Evolutionary conservation across 2,329 filamentous ascomycete species (phyloP), one percentile per base, ranked within the genome.

Genomic region (Bipolaris sorokiniana): DNA sequence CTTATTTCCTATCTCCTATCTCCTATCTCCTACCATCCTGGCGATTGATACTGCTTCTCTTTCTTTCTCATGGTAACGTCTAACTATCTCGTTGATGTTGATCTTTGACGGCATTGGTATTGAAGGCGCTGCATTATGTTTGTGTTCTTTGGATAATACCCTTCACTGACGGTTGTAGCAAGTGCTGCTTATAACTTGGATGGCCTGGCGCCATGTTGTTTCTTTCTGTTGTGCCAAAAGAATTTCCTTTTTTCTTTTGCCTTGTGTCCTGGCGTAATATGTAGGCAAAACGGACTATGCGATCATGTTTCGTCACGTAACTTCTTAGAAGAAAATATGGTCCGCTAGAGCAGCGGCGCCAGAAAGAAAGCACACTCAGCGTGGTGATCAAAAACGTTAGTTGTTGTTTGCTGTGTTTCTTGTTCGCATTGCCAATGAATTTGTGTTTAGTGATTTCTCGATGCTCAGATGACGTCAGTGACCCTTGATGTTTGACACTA

Each of bases 131-230:
- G 16, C 15, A 5, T 38, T 16, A 34, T 13, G 20, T 11, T 33
- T 16, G 20, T 11, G 22, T 16, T 34, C 18, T 36, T 18, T 44
- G 41, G 37, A 16, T 48, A 57, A 54, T 54, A 38, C 44, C 50
- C 50, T 34, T 45, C 18, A 38, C 16, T 16, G 31, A 38, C 15
- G 46, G 26, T 45, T 23, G 31, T 42, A 50, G 45, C 55, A 49
- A 46, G 51, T 36, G 46, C 46, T 54, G 45, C 51, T 49, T 26
- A 54, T 38, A 34, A 37, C 34, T 28, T 49, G 2, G 15, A 34
- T 31, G 51, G 46, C 46, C 22, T 50, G 23, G 20, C 10, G 34
- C 46, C 42, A 15, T 34, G 7, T 42, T 45, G 18, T 34, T 16
- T 49, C 50, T 7, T 36, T 37, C 11, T 33, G 16, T 49, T 13